These are phyloP conservation scores for Primulina tabacum DNA, from an alignment of 257 asterid species.

Conservation along the genomic window DNA sequence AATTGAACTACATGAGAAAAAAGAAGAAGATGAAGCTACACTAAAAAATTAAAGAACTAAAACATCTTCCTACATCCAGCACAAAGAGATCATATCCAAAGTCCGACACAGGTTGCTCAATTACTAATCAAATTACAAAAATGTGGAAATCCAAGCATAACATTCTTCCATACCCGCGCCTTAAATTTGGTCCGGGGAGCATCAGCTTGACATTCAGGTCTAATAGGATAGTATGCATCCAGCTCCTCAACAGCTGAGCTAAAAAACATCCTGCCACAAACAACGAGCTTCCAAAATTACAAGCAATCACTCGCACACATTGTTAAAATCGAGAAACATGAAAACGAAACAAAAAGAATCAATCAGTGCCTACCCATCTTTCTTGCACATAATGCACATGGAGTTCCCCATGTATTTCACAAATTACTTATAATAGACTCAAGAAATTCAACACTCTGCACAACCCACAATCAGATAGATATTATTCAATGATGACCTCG, in stretches of 20 bases:
- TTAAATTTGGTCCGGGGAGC: constrained; percentile 82
- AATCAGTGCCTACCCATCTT: constrained; percentile 26
- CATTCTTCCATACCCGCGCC: constrained; percentile 60
- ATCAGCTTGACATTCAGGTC: constrained; percentile 80
- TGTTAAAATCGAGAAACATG: too few relatives aligned
- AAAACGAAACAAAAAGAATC: constrained; percentile 2
- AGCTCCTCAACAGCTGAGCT: constrained; percentile 56
- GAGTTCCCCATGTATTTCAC: constrained; percentile 29
- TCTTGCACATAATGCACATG: constrained; percentile 24
- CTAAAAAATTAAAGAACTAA: too few relatives aligned
- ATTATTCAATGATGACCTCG: constrained; percentile 21
- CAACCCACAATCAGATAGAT: constrained; percentile 19
- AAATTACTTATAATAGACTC: constrained; percentile 19
- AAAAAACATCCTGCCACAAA: constrained; percentile 46
- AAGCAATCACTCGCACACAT: constrained; percentile 17
- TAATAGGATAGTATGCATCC: constrained; percentile 73
- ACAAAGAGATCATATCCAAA: not conserved
- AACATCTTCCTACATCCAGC: not conserved
- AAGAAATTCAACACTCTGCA: constrained; percentile 22
- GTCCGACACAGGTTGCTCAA: not conserved
- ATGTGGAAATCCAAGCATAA: constrained; percentile 1
- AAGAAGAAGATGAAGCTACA: too few relatives aligned
- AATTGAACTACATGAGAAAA: not conserved
- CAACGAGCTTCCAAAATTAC: constrained; percentile 12
- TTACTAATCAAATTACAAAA: constrained; percentile 2